Evolutionary conservation across 192 early-diverging fungal species (phyloP).

Genomic region (Thamnidium elegans): DNA sequence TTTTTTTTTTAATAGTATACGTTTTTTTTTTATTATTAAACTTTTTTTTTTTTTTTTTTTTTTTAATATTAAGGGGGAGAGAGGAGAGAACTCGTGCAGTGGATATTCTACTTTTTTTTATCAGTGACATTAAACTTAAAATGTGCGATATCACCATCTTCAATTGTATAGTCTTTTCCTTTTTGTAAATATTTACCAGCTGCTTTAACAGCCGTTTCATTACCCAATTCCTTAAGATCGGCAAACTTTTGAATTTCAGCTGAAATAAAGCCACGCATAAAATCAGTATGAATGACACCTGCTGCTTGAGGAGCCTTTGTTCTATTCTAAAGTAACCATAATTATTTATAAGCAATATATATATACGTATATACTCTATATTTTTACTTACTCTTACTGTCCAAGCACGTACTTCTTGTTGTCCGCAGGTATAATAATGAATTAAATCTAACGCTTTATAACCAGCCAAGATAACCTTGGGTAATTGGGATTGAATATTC

Average conservation of each 20-base stretch:
- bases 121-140: slow-evolving; percentile 40
- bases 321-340: slow-evolving; percentile 33
- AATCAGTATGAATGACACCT: slow-evolving; percentile 68
- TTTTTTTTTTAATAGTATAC: too few relatives aligned
- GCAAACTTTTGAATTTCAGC: slow-evolving; percentile 59
- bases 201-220: slow-evolving; percentile 68
- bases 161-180: slow-evolving; percentile 71
- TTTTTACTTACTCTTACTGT: slow-evolving; percentile 49
- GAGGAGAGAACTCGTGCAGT: too few relatives aligned
- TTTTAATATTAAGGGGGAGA: too few relatives aligned
- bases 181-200: slow-evolving; percentile 72
- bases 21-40: too few relatives aligned
- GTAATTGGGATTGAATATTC: slow-evolving; percentile 46
- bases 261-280: slow-evolving; percentile 76
- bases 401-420: slow-evolving; percentile 79
- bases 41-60: too few relatives aligned
- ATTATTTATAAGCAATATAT: neutral
- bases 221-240: slow-evolving; percentile 57
- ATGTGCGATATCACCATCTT: slow-evolving; percentile 58
- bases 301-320: slow-evolving; percentile 74
- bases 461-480: slow-evolving; percentile 66
- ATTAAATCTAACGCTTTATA: slow-evolving; percentile 67
- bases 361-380: neutral
- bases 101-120: neutral
- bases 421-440: slow-evolving; percentile 75